phyloP scores from a whole-genome alignment of 352 stramenopile species.

The Globisporangium echinulatum region DNA sequence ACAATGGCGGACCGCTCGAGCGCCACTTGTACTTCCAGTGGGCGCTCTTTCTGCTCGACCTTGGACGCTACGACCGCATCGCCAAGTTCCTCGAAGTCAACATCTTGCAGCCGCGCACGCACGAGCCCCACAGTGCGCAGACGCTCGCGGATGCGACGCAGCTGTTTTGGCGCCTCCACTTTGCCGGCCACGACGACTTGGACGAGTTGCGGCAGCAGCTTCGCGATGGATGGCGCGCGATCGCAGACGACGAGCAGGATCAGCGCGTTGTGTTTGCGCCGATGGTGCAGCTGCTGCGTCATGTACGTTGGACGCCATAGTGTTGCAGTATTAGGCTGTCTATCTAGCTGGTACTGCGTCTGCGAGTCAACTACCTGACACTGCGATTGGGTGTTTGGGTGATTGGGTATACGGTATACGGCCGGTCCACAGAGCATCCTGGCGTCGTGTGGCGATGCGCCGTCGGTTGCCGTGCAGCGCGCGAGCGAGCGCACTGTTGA shows the following conservation, averaged over 20 bases:
- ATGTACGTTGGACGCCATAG: conserved; percentile 26
- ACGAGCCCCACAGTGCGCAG: conserved; percentile 40
- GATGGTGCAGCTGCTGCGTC: conserved; percentile 42
- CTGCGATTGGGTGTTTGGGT: neutral
- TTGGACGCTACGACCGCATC: conserved; percentile 80
- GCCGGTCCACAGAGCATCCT: conserved; percentile 41
- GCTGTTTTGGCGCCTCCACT: conserved; percentile 80
- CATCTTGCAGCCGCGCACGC: conserved; percentile 45
- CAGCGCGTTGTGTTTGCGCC: conserved; percentile 31
- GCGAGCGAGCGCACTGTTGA: conserved; percentile 28
- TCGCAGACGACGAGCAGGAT: conserved; percentile 22
- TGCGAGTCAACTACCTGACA: too few relatives aligned
- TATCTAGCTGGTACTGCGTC: too few relatives aligned
- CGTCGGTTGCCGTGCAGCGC: conserved; percentile 15
- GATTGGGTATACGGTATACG: neutral
- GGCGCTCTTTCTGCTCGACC: conserved; percentile 72
- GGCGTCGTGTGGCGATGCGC: conserved; percentile 28
- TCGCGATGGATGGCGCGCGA: conserved; percentile 38
- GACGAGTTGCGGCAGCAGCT: conserved; percentile 51
- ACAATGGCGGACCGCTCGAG: conserved; percentile 69
- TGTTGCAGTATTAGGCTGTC: neutral
- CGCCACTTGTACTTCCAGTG: conserved; percentile 79
- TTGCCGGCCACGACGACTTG: conserved; percentile 51
- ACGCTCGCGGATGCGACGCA: conserved; percentile 73
- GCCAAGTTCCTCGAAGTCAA: conserved; percentile 72